Conservation (phyloP, 1,284 basidiomycete species). For the Cerioporus squamosus region DNA sequence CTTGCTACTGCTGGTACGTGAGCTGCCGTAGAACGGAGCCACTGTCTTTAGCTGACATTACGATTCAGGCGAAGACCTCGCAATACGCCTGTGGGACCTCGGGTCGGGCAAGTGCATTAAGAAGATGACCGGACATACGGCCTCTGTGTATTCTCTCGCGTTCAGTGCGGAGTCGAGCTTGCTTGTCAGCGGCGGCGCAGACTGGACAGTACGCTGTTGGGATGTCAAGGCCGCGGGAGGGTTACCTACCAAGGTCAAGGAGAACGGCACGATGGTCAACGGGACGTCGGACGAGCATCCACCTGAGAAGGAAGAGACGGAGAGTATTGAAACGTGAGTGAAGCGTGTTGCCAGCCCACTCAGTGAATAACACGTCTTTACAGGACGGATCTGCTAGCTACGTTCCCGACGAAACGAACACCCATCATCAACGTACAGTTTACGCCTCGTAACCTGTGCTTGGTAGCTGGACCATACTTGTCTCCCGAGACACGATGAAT, state of each 20-base stretch:
- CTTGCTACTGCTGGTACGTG: conserved; percentile 86
- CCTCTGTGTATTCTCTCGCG: conserved; percentile 86
- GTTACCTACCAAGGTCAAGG: conserved; percentile 51
- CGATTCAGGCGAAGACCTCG: conserved; percentile 80
- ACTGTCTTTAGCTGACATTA: conserved; percentile 5
- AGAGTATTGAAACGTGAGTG: conserved; percentile 66
- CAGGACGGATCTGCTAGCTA: conserved; percentile 88
- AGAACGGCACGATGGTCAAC: conserved; percentile 51
- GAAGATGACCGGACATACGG: conserved; percentile 95
- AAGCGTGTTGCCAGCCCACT: background rate
- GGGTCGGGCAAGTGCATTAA: conserved; percentile 93
- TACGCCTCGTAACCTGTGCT: conserved; percentile 91
- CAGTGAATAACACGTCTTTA: background rate
- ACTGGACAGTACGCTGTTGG: conserved; percentile 97
- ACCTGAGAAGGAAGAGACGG: conserved; percentile 41
- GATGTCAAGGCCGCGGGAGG: conserved; percentile 89
- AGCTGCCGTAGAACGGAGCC: background rate
- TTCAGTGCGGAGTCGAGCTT: conserved; percentile 93
- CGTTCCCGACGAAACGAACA: conserved; percentile 95
- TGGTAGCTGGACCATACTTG: conserved; percentile 80
- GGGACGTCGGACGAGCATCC: conserved; percentile 25
- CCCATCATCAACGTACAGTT: conserved; percentile 93
- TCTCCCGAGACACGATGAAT: conserved; percentile 59
- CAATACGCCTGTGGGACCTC: conserved; percentile 96
- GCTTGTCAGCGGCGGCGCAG: conserved; percentile 88